A percentile compares a stretch with the other conserved stretches of the same genome.
Evolutionary conservation across 257 asterid genomes (phyloP).

Genomic region (Gentiana straminea): DNA sequence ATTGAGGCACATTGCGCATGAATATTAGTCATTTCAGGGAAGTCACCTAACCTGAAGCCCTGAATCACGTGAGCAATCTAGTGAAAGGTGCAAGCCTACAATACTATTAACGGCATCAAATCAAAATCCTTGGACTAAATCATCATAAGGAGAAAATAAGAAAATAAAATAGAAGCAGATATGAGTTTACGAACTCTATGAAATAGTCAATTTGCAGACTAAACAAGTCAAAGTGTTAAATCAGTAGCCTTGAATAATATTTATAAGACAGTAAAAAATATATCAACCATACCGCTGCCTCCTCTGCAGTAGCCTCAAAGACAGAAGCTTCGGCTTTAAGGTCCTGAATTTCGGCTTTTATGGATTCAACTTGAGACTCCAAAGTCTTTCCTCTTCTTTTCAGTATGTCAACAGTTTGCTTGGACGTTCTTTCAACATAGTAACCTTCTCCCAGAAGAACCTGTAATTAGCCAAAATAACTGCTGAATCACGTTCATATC

Average conservation of each 20-base stretch:
- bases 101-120: no score
- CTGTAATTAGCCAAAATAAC: slow-evolving; percentile 22
- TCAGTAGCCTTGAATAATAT: neutral
- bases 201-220: neutral
- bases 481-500: neutral
- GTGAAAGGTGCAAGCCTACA: no score
- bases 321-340: slow-evolving; percentile 71
- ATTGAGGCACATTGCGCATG: no score
- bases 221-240: neutral
- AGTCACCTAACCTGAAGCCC: no score
- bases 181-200: neutral
- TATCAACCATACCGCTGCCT: slow-evolving; percentile 47
- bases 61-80: no score
- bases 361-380: slow-evolving; percentile 64
- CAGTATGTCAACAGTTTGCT: slow-evolving; percentile 75
- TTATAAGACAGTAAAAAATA: neutral
- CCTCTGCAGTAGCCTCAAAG: slow-evolving; percentile 62
- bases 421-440: slow-evolving; percentile 79
- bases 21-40: no score
- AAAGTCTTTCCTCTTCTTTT: slow-evolving; percentile 61
- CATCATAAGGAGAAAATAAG: no score
- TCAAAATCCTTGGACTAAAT: no score
- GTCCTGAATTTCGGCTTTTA: slow-evolving; percentile 66
- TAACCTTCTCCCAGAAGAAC: slow-evolving; percentile 85
- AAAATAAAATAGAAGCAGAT: neutral